A percentile compares a stretch with the other conserved stretches of the same genome.
Conservation (phyloP, 352 stramenopile species). For the Phytopythium vexans region DNA sequence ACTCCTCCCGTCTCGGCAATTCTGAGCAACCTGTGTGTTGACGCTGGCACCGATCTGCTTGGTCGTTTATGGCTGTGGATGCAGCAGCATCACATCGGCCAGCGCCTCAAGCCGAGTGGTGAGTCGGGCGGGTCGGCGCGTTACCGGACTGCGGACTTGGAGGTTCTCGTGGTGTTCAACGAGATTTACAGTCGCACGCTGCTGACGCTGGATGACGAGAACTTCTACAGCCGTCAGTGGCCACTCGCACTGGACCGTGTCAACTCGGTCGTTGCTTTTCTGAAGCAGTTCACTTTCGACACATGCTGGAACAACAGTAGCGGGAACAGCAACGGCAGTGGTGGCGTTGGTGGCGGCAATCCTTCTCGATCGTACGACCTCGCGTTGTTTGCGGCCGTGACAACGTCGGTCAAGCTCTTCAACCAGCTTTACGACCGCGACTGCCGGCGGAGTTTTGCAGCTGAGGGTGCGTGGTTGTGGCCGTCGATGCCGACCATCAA, state of each 20-base stretch:
- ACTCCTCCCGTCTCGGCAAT: conserved; percentile 39
- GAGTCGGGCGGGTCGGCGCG: too few species aligned
- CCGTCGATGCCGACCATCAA: conserved; percentile 62
- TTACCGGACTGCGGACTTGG: conserved; percentile 23
- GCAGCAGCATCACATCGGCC: too few species aligned
- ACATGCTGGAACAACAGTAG: conserved; percentile 51
- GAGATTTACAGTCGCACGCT: conserved; percentile 64
- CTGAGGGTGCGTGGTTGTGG: conserved; percentile 59
- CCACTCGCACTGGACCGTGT: conserved; percentile 50
- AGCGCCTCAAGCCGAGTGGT: too few species aligned
- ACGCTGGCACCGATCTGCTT: too few species aligned
- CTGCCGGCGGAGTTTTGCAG: conserved; percentile 45
- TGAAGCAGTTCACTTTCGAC: conserved; percentile 72
- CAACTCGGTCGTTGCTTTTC: conserved; percentile 31
- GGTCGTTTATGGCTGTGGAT: too few species aligned
- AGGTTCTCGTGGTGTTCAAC: conserved; percentile 61
- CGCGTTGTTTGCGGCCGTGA: conserved; percentile 41
- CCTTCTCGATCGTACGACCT: conserved; percentile 23
- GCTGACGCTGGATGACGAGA: conserved; percentile 60
- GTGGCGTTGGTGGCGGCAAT: conserved; percentile 9
- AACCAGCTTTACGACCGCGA: conserved; percentile 81
- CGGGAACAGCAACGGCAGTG: too few species aligned
- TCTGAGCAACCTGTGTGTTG: conserved; percentile 45
- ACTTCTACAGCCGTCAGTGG: conserved; percentile 63
- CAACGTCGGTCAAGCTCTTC: conserved; percentile 69